phyloP scores from a whole-genome alignment of 352 stramenopile species.

The Blastocystis sp. region DNA sequence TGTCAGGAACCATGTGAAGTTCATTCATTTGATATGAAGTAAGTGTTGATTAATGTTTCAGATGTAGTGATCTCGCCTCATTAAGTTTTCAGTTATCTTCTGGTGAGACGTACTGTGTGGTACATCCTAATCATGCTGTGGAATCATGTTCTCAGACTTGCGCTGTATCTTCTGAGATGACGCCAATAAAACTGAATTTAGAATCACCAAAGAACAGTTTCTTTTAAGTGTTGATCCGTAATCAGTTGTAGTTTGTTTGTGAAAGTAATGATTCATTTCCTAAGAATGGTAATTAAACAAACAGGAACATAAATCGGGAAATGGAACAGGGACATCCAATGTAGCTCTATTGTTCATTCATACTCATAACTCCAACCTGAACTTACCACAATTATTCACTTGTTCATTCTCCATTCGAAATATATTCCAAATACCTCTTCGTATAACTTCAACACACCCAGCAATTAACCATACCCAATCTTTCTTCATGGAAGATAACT shows the following conservation, averaged over 20 bases:
- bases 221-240: not conserved
- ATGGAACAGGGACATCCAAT: conserved; percentile 57
- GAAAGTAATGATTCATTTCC: not conserved
- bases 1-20: not conserved
- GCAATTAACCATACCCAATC: conserved; percentile 1
- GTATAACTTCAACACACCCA: conserved; percentile 35
- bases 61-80: not conserved
- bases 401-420: conserved; percentile 63
- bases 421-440: conserved; percentile 46
- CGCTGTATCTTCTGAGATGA: not conserved
- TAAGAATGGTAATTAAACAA: not conserved
- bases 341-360: conserved; percentile 37
- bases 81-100: not conserved
- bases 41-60: not conserved
- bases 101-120: not conserved
- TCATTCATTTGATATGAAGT: not conserved
- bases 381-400: conserved; percentile 62
- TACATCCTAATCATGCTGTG: not conserved
- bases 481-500: not conserved
- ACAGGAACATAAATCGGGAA: conserved; percentile 20
- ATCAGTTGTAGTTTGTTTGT: too few species aligned
- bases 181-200: not conserved
- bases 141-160: not conserved
- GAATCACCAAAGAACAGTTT: not conserved
- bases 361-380: not conserved